Evolutionary conservation across 345 rosid genomes (phyloP).

Genomic region (Brassica rapa): DNA sequence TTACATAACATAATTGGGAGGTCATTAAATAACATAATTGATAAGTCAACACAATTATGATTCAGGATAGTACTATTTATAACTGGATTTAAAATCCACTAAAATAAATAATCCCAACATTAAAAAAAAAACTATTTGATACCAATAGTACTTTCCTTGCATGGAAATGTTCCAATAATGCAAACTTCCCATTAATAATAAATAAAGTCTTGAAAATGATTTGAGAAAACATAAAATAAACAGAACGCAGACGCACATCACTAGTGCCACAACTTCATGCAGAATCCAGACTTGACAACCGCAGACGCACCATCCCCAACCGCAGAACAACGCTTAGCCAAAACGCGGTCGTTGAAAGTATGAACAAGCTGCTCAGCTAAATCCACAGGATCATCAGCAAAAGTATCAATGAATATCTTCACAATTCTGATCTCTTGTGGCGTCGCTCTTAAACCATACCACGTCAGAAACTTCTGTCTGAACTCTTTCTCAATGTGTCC

Average conservation of each 20-base stretch:
- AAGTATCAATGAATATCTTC: slow-evolving; percentile 76
- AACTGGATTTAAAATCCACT: slow-evolving; percentile 8
- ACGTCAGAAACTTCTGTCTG: slow-evolving; percentile 93
- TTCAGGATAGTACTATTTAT: neutral
- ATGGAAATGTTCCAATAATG: slow-evolving; percentile 45
- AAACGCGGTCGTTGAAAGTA: slow-evolving; percentile 73
- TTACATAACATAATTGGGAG: neutral
- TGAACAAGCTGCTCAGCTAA: slow-evolving; percentile 93
- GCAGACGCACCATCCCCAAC: slow-evolving; percentile 45
- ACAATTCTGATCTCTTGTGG: slow-evolving; percentile 81
- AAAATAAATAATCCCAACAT: slow-evolving; percentile 10
- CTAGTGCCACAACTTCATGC: slow-evolving; percentile 97
- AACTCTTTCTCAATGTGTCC: slow-evolving; percentile 88
- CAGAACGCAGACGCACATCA: slow-evolving; percentile 10
- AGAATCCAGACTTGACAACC: slow-evolving; percentile 77
- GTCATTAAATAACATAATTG: neutral
- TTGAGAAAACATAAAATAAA: neutral
- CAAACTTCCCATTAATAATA: slow-evolving; percentile 27
- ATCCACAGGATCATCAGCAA: slow-evolving; percentile 70
- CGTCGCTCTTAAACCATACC: slow-evolving; percentile 91
- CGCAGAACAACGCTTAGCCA: slow-evolving; percentile 52
- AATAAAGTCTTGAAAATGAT: slow-evolving; percentile 24
- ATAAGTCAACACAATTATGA: neutral
- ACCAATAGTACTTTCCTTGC: slow-evolving; percentile 27
- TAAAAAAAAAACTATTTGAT: slow-evolving; percentile 12